These are phyloP conservation scores for Vanderwaltozyma yarrowii DNA, from an alignment of 805 yeast species.

Conservation along the genomic window DNA sequence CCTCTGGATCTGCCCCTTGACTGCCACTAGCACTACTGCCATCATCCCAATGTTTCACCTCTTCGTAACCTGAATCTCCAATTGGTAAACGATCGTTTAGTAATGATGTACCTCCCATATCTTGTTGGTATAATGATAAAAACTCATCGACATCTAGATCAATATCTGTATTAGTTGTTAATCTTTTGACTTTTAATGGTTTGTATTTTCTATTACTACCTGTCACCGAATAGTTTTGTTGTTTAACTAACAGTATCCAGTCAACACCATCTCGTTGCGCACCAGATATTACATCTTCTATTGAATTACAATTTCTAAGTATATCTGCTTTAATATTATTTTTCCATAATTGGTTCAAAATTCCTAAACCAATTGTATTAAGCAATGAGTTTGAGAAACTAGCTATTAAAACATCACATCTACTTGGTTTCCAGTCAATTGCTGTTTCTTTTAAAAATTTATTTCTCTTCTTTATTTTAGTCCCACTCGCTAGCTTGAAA, in stretches of 20 bases:
- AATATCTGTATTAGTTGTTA: slow-evolving; percentile 48
- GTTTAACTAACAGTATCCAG: slow-evolving; percentile 72
- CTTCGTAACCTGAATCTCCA: slow-evolving; percentile 17
- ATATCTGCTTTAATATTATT: slow-evolving; percentile 72
- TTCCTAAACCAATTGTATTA: slow-evolving; percentile 50
- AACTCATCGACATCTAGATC: slow-evolving; percentile 71
- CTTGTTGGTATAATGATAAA: slow-evolving; percentile 33
- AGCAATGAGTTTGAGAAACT: slow-evolving; percentile 50
- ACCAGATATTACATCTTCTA: slow-evolving; percentile 56
- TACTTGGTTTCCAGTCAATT: slow-evolving; percentile 41
- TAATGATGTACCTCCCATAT: slow-evolving; percentile 9
- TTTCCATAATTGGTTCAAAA: slow-evolving; percentile 62
- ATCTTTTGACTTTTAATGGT: slow-evolving; percentile 62
- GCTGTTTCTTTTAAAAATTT: slow-evolving; percentile 27
- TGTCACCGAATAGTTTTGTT: slow-evolving; percentile 33
- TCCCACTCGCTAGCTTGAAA: slow-evolving; percentile 30
- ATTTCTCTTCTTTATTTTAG: slow-evolving; percentile 28
- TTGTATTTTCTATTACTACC: slow-evolving; percentile 48
- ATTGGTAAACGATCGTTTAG: slow-evolving; percentile 8
- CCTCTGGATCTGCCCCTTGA: slow-evolving; percentile 19
- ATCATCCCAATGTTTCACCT: slow-evolving; percentile 22
- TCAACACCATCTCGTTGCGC: slow-evolving; percentile 64
- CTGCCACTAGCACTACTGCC: slow-evolving; percentile 22
- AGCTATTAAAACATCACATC: slow-evolving; percentile 78
- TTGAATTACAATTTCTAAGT: slow-evolving; percentile 32